A percentile compares a stretch with the other conserved stretches of the same genome.
Evolutionary conservation across 495 filamentous ascomycete species (phyloP).

Genomic region (Penicillium paradoxum): DNA sequence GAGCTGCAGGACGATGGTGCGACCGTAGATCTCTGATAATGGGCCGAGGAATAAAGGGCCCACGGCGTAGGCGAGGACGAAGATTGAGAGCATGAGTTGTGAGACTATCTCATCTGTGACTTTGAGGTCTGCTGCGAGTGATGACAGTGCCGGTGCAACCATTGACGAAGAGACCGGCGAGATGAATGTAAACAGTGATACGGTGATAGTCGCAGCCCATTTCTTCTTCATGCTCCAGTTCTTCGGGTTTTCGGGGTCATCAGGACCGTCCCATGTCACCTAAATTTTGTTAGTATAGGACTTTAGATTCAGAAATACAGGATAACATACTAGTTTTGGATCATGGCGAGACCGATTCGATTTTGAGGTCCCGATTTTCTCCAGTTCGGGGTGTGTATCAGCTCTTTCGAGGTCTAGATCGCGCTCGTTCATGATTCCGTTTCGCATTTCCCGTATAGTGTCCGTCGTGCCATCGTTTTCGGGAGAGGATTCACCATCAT

Average conservation of each 20-base stretch:
- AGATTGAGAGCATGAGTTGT: constrained; percentile 63
- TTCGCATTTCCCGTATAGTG: constrained; percentile 21
- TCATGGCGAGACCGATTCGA: constrained; percentile 19
- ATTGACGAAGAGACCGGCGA: constrained; percentile 68
- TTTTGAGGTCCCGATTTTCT: constrained; percentile 20
- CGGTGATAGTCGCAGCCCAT: constrained; percentile 57
- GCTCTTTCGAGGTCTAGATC: constrained; percentile 29
- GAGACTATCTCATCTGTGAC: constrained; percentile 52
- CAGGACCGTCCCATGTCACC: constrained; percentile 52
- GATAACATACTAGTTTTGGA: constrained; percentile 24
- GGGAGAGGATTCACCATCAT: constrained; percentile 5
- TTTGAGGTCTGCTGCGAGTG: constrained; percentile 55
- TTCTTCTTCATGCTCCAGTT: constrained; percentile 54
- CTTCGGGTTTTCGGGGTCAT: constrained; percentile 55
- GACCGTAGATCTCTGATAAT: constrained; percentile 70
- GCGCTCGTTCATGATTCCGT: constrained; percentile 29
- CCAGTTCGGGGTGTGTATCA: constrained; percentile 11
- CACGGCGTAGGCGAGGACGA: constrained; percentile 69
- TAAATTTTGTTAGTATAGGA: constrained; percentile 12
- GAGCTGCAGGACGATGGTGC: constrained; percentile 54
- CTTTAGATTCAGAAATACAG: background rate
- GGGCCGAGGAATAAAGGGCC: constrained; percentile 68
- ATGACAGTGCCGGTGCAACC: constrained; percentile 60
- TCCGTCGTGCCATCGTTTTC: constrained; percentile 9
- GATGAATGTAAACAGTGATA: constrained; percentile 65